Evolutionary conservation across 1,139 yeast genomes (phyloP).

Genomic region (Kodamaea fungicola): DNA sequence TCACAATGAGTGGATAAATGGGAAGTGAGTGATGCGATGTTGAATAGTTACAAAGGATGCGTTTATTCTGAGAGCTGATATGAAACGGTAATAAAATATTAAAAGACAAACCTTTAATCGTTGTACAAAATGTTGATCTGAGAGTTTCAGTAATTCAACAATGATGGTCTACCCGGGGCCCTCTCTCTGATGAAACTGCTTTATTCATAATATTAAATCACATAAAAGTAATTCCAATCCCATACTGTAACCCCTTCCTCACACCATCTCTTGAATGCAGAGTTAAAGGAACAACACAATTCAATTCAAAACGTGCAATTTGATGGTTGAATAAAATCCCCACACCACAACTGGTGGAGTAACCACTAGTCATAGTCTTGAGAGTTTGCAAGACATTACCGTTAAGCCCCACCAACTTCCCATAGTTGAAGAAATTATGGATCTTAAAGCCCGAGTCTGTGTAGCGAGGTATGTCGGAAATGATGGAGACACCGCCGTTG

Average conservation of each 20-base stretch:
- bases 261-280: slow-evolving; percentile 62
- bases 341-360: slow-evolving; percentile 61
- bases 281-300: slow-evolving; percentile 74
- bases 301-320: slow-evolving; percentile 86
- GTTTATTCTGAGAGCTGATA: too few species aligned
- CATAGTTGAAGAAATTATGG: slow-evolving; percentile 72
- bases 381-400: slow-evolving; percentile 17
- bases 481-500: slow-evolving; percentile 67
- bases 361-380: slow-evolving; percentile 25
- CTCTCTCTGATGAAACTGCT: too few species aligned
- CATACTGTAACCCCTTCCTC: slow-evolving; percentile 89
- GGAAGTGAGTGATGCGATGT: too few species aligned
- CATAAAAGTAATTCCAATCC: slow-evolving; percentile 77
- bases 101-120: too few species aligned
- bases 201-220: slow-evolving; percentile 1
- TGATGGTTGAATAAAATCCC: slow-evolving; percentile 86
- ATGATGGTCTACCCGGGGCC: too few species aligned
- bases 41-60: too few species aligned
- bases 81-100: too few species aligned
- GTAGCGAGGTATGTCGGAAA: slow-evolving; percentile 62
- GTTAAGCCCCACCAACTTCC: slow-evolving; percentile 54
- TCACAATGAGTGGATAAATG: slow-evolving; percentile 71
- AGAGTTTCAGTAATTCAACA: too few species aligned
- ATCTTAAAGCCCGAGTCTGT: slow-evolving; percentile 62
- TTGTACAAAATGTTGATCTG: too few species aligned